These are phyloP conservation scores for Mycena polygramma DNA, from an alignment of 768 basidiomycete species.

Conservation along the genomic window DNA sequence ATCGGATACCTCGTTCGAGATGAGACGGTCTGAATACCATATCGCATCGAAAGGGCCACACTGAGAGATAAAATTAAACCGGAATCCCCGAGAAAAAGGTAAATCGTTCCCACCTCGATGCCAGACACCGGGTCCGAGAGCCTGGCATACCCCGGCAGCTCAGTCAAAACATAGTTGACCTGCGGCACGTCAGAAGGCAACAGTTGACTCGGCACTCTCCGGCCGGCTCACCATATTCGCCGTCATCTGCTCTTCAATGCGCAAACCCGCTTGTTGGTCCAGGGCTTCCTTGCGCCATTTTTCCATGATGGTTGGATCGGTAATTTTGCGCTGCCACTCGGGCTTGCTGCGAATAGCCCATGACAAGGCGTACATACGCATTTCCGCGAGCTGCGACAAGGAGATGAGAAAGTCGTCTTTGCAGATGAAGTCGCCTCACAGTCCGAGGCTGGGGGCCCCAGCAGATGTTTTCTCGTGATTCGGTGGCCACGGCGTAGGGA, in stretches of 20 bases:
- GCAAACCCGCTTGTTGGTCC: constrained; percentile 20
- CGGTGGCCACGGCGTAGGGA: constrained; percentile 10
- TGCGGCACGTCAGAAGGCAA: background rate
- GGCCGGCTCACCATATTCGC: constrained; percentile 17
- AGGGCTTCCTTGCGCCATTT: constrained; percentile 37
- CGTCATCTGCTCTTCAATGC: constrained; percentile 13
- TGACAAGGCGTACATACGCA: constrained; percentile 37
- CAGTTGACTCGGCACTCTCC: background rate
- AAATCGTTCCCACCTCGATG: constrained; percentile 25
- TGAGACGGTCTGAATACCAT: constrained; percentile 48
- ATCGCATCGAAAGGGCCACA: constrained; percentile 39
- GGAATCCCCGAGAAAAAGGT: too few species aligned
- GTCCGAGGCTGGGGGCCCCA: constrained; percentile 30
- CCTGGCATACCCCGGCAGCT: constrained; percentile 36
- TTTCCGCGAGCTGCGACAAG: constrained; percentile 27
- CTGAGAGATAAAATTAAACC: background rate
- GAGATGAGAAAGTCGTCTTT: background rate
- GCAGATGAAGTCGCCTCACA: background rate
- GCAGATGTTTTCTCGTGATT: background rate
- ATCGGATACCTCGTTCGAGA: constrained; percentile 42
- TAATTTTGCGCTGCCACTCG: constrained; percentile 34
- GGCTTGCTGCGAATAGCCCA: constrained; percentile 37
- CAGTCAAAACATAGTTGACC: constrained; percentile 39
- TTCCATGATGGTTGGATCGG: constrained; percentile 25
- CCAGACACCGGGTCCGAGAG: constrained; percentile 34